A percentile compares a stretch with the other conserved stretches of the same genome.
These are phyloP conservation scores for Russula vinacea DNA, from an alignment of 768 basidiomycete species.

Conservation along the genomic window DNA sequence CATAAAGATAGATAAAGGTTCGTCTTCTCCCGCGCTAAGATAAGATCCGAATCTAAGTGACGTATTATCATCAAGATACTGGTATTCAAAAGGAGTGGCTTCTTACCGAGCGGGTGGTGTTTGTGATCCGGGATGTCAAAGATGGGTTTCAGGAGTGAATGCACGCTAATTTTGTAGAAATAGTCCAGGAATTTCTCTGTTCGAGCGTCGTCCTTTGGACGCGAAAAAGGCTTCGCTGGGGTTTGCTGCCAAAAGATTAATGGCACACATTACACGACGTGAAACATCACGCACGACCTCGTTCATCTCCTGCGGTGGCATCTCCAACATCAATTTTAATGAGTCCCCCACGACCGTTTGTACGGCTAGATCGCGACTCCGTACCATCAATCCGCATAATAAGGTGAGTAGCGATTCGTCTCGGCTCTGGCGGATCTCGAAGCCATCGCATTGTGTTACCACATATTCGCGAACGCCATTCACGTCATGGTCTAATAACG, in stretches of 20 bases:
- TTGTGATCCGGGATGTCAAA: conserved; percentile 68
- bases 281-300: conserved; percentile 29
- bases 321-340: conserved; percentile 76
- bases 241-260: conserved; percentile 9
- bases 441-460: conserved; percentile 72
- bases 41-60: conserved; percentile 48
- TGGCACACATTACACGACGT: background rate
- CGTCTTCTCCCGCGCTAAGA: conserved; percentile 67
- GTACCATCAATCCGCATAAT: conserved; percentile 73
- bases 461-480: conserved; percentile 82
- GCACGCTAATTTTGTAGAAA: conserved; percentile 83
- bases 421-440: conserved; percentile 55
- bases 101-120: conserved; percentile 35
- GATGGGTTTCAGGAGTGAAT: conserved; percentile 79
- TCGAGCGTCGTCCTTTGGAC: conserved; percentile 75
- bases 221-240: conserved; percentile 46
- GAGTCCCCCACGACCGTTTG: conserved; percentile 91
- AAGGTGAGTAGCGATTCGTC: conserved; percentile 73
- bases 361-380: conserved; percentile 77
- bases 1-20: conserved; percentile 87
- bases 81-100: background rate
- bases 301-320: conserved; percentile 45
- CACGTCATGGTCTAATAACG: conserved; percentile 87
- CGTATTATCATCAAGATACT: conserved; percentile 9
- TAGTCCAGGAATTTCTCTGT: conserved; percentile 90